Conservation (phyloP, 805 yeast genomes). For the Barnettozyma salicaria region DNA sequence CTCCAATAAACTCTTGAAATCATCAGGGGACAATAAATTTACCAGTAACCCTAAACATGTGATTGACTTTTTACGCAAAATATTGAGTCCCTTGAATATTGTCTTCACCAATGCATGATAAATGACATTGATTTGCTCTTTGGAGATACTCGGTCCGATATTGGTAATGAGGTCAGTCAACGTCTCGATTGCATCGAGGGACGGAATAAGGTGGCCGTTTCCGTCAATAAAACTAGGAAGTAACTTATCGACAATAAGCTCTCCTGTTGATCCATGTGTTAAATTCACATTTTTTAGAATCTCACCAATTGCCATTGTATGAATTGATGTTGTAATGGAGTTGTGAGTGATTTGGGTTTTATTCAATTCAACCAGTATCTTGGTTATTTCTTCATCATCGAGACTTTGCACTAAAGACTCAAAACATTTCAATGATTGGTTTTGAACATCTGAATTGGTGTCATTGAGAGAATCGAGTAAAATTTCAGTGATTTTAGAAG, state of each 20-base stretch:
- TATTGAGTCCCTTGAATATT: constrained; percentile 36
- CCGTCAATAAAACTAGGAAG: constrained; percentile 34
- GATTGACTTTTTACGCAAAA: constrained; percentile 46
- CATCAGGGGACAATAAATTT: constrained; percentile 23
- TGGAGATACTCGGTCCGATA: constrained; percentile 38
- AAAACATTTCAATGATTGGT: constrained; percentile 60
- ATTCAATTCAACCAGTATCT: constrained; percentile 17
- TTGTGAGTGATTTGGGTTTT: constrained; percentile 17
- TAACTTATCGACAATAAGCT: constrained; percentile 31
- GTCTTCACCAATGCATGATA: constrained; percentile 30
- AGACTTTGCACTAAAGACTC: constrained; percentile 31
- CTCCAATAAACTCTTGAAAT: constrained; percentile 21
- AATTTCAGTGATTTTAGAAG: constrained; percentile 34
- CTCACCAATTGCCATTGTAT: constrained; percentile 25
- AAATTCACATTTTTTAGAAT: constrained; percentile 22
- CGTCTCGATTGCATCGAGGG: constrained; percentile 57
- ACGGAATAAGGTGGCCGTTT: constrained; percentile 27
- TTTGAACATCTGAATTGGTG: constrained; percentile 64
- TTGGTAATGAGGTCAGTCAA: constrained; percentile 48
- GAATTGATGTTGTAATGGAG: constrained; percentile 26
- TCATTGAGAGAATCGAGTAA: constrained; percentile 47
- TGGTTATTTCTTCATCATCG: constrained; percentile 22
- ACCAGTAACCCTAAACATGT: constrained; percentile 41
- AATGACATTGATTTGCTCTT: constrained; percentile 29
- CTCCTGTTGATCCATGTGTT: constrained; percentile 22